These are phyloP conservation scores for Telfairia occidentalis DNA, from an alignment of 331 rosid genomes.

Conservation along the genomic window DNA sequence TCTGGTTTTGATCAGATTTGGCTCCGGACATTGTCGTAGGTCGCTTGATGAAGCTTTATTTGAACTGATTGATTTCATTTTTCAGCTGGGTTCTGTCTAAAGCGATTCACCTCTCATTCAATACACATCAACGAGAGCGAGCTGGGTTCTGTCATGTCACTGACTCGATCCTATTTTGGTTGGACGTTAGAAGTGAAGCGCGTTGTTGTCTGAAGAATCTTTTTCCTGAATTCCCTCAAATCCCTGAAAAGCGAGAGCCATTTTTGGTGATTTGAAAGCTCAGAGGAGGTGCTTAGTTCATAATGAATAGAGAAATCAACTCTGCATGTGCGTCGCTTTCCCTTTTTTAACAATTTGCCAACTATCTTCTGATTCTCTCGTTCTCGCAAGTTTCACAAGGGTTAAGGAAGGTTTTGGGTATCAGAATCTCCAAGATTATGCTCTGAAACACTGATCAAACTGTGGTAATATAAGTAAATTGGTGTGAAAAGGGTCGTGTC, in stretches of 20 bases:
- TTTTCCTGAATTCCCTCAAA: neutral
- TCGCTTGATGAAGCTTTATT: neutral
- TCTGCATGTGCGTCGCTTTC: constrained; percentile 9
- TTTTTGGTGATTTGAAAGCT: constrained; percentile 11
- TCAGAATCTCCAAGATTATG: neutral
- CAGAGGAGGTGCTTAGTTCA: neutral
- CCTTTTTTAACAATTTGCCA: neutral
- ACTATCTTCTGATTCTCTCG: neutral
- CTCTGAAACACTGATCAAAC: neutral
- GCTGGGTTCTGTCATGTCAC: constrained; percentile 11
- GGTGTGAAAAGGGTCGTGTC: constrained; percentile 36
- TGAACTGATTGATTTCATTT: constrained; percentile 3
- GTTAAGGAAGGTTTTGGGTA: neutral
- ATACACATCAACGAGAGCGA: neutral
- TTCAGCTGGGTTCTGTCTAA: constrained; percentile 2
- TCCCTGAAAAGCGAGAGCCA: neutral
- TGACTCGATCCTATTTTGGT: constrained; percentile 10
- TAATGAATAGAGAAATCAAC: neutral
- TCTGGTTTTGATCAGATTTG: constrained; percentile 10
- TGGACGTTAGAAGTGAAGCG: neutral
- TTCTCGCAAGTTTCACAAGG: neutral
- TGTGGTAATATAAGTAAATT: constrained; percentile 14
- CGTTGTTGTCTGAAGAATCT: neutral
- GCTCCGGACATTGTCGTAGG: neutral
- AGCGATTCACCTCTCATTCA: constrained; percentile 6